Evolutionary conservation across 1,139 yeast species (phyloP).

Genomic region (Yamadazyma dushanensis): DNA sequence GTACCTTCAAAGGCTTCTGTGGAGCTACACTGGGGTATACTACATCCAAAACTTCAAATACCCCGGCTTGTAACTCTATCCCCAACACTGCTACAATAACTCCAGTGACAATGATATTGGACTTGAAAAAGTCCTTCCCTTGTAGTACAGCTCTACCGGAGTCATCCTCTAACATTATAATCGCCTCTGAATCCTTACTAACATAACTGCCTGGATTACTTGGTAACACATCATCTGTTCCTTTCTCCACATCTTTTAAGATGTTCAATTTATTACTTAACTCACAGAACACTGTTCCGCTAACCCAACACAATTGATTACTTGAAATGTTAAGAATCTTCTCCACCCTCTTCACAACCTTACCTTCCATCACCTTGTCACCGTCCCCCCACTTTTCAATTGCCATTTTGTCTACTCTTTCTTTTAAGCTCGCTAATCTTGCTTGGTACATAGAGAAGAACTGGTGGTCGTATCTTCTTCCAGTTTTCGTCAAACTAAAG

Average conservation of each 20-base stretch:
- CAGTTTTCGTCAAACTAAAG: constrained; percentile 20
- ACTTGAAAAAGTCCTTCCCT: constrained; percentile 55
- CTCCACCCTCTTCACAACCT: constrained; percentile 38
- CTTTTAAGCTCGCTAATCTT: constrained; percentile 55
- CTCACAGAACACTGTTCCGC: constrained; percentile 86
- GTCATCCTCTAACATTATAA: constrained; percentile 88
- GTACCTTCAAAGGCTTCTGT: constrained; percentile 40
- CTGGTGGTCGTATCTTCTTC: constrained; percentile 65
- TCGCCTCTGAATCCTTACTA: constrained; percentile 21
- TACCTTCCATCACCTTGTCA: constrained; percentile 34
- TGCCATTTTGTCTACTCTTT: constrained; percentile 52
- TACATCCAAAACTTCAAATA: constrained; percentile 81
- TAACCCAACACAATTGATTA: constrained; percentile 78
- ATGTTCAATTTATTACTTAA: constrained; percentile 84
- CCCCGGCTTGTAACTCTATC: constrained; percentile 79
- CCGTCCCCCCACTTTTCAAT: constrained; percentile 49
- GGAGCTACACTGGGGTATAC: constrained; percentile 66
- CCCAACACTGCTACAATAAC: constrained; percentile 84
- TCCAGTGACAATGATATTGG: constrained; percentile 75
- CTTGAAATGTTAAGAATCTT: constrained; percentile 78
- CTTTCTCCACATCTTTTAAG: constrained; percentile 72
- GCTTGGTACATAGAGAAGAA: constrained; percentile 73
- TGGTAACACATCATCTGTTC: constrained; percentile 53
- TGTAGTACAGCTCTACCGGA: constrained; percentile 80
- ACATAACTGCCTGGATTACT: constrained; percentile 30